These are phyloP conservation scores for Casuarina equisetifolia DNA, from an alignment of 306 rosid species.

Conservation along the genomic window DNA sequence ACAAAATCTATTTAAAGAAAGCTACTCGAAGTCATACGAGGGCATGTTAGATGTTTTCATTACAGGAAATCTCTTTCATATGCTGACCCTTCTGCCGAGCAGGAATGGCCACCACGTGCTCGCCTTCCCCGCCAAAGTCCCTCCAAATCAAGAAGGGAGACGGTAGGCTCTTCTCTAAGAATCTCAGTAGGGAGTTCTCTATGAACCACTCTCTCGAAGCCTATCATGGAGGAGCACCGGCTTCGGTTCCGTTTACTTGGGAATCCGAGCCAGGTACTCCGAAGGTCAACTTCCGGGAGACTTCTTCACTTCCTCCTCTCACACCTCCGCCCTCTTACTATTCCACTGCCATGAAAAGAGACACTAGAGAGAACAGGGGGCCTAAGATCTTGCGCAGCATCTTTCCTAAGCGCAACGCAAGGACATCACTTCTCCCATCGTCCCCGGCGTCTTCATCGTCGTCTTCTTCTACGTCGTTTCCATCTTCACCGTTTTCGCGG, in stretches of 20 bases:
- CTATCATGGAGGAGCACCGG: constrained; percentile 33
- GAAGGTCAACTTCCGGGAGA: background rate
- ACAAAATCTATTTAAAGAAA: background rate
- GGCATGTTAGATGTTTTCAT: too few relatives aligned
- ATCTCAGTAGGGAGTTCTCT: background rate
- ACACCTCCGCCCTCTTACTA: constrained; percentile 44
- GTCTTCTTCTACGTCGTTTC: constrained; percentile 36
- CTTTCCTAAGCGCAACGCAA: constrained; percentile 39
- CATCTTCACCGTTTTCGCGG: constrained; percentile 17
- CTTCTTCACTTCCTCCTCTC: background rate
- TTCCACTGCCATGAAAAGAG: constrained; percentile 30
- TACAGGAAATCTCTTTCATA: too few relatives aligned
- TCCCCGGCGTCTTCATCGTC: constrained; percentile 12
- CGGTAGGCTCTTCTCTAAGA: constrained; percentile 20
- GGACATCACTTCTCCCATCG: constrained; percentile 10
- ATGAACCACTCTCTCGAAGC: constrained; percentile 12
- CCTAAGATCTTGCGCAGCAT: constrained; percentile 33
- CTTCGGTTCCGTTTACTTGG: constrained; percentile 42
- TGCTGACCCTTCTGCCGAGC: too few relatives aligned
- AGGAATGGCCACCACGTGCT: constrained; percentile 7
- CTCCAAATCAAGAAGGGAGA: background rate
- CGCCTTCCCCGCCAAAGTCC: background rate
- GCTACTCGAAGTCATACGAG: too few relatives aligned
- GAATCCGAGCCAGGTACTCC: constrained; percentile 32
- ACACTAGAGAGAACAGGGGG: constrained; percentile 26